These are phyloP conservation scores for Rhynchosporium graminicola DNA, from an alignment of 2,329 filamentous ascomycete genomes.

Conservation along the genomic window DNA sequence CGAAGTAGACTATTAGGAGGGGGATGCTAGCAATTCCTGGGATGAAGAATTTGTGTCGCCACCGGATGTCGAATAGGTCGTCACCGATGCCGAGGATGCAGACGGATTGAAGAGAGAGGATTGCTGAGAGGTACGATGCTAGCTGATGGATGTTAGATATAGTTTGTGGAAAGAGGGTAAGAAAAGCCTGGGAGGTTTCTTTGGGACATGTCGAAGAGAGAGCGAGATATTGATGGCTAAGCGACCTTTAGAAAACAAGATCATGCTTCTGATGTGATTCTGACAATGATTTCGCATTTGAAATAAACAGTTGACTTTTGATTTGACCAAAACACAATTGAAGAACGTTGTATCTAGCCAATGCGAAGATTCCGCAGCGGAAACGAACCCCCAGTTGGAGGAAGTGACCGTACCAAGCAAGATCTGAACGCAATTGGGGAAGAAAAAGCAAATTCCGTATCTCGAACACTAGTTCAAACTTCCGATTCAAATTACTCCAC, in stretches of 20 bases:
- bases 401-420: not conserved
- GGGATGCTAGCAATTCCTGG: slow-evolving; percentile 92
- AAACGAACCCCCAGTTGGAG: not conserved
- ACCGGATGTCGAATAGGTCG: slow-evolving; percentile 96
- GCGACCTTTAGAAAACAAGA: no score
- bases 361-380: not conserved
- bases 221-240: not conserved
- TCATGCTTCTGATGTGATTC: no score
- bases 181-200: not conserved
- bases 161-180: not conserved
- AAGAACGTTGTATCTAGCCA: no score
- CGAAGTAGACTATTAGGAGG: slow-evolving; percentile 94
- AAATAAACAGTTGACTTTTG: no score
- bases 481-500: not conserved
- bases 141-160: slow-evolving; percentile 55
- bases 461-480: not conserved
- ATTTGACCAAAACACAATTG: no score
- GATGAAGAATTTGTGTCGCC: slow-evolving; percentile 98
- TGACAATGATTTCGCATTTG: no score
- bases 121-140: slow-evolving; percentile 90
- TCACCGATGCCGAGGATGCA: slow-evolving; percentile 91
- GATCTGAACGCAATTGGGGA: no score
- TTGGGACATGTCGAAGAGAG: no score
- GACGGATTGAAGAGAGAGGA: slow-evolving; percentile 88
- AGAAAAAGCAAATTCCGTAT: not conserved